These are phyloP conservation scores for Gyromitra esculenta DNA, from an alignment of 2,329 filamentous ascomycete genomes.

Conservation along the genomic window DNA sequence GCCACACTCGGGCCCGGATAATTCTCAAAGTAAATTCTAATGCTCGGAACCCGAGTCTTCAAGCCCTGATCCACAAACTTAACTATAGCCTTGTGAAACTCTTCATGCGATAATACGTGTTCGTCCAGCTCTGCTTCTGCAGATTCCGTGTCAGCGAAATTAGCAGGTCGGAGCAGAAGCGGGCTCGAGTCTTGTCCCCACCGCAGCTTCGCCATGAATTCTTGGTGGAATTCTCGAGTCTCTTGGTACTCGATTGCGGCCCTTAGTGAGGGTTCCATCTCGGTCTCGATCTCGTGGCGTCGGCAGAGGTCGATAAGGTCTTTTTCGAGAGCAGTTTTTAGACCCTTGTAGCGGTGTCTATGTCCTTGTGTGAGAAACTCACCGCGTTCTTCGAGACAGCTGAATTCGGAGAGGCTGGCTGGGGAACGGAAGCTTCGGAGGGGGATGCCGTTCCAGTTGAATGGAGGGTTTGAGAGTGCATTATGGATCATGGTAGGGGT, in stretches of 20 bases:
- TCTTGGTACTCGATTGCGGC: slow-evolving; percentile 29
- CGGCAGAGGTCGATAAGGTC: slow-evolving; percentile 37
- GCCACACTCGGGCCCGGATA: slow-evolving; percentile 47
- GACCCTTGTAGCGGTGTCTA: slow-evolving; percentile 37
- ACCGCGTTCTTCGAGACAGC: slow-evolving; percentile 36
- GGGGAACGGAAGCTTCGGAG: slow-evolving; percentile 39
- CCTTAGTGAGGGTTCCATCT: slow-evolving; percentile 39
- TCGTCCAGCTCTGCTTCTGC: neutral
- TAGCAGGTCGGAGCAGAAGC: slow-evolving; percentile 33
- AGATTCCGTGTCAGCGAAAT: slow-evolving; percentile 22
- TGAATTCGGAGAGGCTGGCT: slow-evolving; percentile 40
- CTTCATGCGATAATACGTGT: slow-evolving; percentile 23
- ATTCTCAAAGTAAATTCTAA: slow-evolving; percentile 40
- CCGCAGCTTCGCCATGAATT: slow-evolving; percentile 38
- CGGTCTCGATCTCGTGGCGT: slow-evolving; percentile 41
- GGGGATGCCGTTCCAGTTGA: slow-evolving; percentile 43
- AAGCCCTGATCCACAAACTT: slow-evolving; percentile 30
- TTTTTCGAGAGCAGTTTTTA: slow-evolving; percentile 31
- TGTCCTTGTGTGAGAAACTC: slow-evolving; percentile 37
- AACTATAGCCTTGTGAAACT: slow-evolving; percentile 35
- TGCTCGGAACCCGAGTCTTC: slow-evolving; percentile 40
- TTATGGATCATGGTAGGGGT: slow-evolving; percentile 17
- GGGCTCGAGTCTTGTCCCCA: slow-evolving; percentile 44
- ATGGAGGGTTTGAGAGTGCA: slow-evolving; percentile 44
- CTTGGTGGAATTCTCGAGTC: slow-evolving; percentile 35